These are phyloP conservation scores for Stentor coeruleus DNA, from an alignment of 73 alveolate genomes.

Conservation along the genomic window DNA sequence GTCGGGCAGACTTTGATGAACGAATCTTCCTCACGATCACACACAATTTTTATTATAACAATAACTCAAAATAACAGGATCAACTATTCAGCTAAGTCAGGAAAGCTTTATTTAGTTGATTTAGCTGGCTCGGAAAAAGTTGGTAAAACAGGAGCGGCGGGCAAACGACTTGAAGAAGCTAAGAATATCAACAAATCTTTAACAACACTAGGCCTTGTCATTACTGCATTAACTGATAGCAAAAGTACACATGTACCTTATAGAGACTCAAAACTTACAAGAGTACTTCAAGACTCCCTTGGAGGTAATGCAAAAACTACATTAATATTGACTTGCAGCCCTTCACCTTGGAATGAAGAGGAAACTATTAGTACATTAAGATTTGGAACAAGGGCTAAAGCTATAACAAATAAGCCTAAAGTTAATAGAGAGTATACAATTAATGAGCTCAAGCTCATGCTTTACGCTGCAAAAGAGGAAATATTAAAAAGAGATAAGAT, in stretches of 20 bases:
- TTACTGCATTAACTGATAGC: too few relatives aligned
- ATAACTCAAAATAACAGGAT: slow-evolving; percentile 74
- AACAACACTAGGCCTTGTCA: slow-evolving; percentile 76
- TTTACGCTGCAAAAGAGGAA: slow-evolving; percentile 36
- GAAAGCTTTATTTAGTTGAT: slow-evolving; percentile 88
- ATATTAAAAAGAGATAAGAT: slow-evolving; percentile 36
- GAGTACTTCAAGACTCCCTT: slow-evolving; percentile 54
- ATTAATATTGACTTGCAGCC: slow-evolving; percentile 43
- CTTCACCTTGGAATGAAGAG: slow-evolving; percentile 46
- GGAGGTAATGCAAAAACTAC: slow-evolving; percentile 62
- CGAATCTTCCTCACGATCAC: slow-evolving; percentile 89
- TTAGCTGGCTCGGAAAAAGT: slow-evolving; percentile 84
- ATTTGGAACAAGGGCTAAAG: slow-evolving; percentile 57
- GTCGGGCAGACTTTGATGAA: slow-evolving; percentile 97
- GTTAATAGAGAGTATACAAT: slow-evolving; percentile 45
- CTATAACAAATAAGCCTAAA: slow-evolving; percentile 31
- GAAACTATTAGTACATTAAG: slow-evolving; percentile 49
- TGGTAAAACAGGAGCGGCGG: slow-evolving; percentile 76
- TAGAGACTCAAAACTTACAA: slow-evolving; percentile 52
- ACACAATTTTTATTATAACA: slow-evolving; percentile 81
- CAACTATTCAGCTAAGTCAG: slow-evolving; percentile 61
- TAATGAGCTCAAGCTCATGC: slow-evolving; percentile 53
- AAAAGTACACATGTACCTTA: slow-evolving; percentile 45
- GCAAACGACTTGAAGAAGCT: slow-evolving; percentile 66
- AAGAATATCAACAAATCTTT: slow-evolving; percentile 72